Base-by-base conservation (phyloP, 2,329 filamentous ascomycete genomes). In the Botrytis aclada region DNA sequence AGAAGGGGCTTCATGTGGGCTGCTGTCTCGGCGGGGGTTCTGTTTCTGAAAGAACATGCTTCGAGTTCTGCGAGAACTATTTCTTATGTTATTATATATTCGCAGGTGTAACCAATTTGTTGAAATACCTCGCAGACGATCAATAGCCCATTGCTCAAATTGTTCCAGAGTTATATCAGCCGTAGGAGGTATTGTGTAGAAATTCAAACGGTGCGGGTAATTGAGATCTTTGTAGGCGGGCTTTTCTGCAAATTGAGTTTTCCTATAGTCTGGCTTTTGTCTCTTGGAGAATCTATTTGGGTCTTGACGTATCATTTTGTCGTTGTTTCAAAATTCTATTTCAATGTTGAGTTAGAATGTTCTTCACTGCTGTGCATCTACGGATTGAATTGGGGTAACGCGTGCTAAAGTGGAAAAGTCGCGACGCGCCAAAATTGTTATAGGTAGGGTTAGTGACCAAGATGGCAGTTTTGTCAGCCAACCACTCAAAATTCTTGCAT, bases 101-200 rank as follows among this genome's bases (percentile, higher is more conserved):
- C 81, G 67, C 78, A 47, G 83, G 81, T 83, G n/a, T 69, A 16
- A n/a, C 0, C 6, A 45, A 45, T 18, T 56, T 58, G 25, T 47
- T 18, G 62, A 70, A 84, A 72, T 84, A 94, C 94, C 88, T 84
- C 94, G 91, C 77, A 99, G 83, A 73, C 96, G 88, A 79, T 97
- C 93, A 80, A 99, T 98, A 18, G 95, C 96, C 96, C 96, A 99
- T 87, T 97, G 94, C 82, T 99, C 96, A 80, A 99, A 99, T 81
- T 99, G 91, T 81, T 99, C 96, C 60, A 99, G 89, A 0, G 94
- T 97, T 78, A 99, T 96, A 80, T 99, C 96, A 65, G 93, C 92
- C 0, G 94, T 98, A 0, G 96, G 96, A 63, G 96, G 93, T 39
- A 91, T 87, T 61, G 89, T 85, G 84, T 99, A 99, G 83, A 98